Percentiles rank a stretch among this genome's conserved stretches.
Conservation (phyloP, 805 yeast genomes). For the Cyberlindnera sargentensis region DNA sequence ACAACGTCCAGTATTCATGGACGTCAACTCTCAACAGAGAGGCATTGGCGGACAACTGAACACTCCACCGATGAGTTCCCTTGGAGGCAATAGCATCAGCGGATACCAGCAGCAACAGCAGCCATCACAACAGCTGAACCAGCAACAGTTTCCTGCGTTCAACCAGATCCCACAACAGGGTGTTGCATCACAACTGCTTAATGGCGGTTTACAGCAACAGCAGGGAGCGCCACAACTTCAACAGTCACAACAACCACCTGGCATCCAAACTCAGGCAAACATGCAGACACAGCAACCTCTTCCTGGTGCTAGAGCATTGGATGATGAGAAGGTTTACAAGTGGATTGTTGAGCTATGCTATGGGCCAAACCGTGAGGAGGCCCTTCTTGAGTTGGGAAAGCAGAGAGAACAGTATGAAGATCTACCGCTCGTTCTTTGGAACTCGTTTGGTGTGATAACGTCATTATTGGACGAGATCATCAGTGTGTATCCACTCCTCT, state of each 20-base stretch:
- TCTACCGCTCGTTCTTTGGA: slow-evolving; percentile 88
- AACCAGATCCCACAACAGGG: slow-evolving; percentile 9
- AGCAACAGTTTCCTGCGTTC: slow-evolving; percentile 17
- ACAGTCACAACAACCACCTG: slow-evolving; percentile 2
- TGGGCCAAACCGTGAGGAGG: slow-evolving; percentile 90
- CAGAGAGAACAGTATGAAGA: slow-evolving; percentile 94
- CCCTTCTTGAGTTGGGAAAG: slow-evolving; percentile 84
- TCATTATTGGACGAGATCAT: slow-evolving; percentile 83
- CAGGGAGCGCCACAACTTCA: slow-evolving; percentile 11
- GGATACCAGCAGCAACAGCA: slow-evolving; percentile 9
- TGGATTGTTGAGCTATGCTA: slow-evolving; percentile 88
- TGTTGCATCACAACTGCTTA: slow-evolving; percentile 5
- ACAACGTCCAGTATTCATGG: slow-evolving; percentile 19
- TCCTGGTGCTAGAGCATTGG: slow-evolving; percentile 37
- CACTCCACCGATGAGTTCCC: slow-evolving; percentile 1
- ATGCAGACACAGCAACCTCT: slow-evolving; percentile 9
- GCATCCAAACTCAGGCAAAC: slow-evolving; percentile 6
- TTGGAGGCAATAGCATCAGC: slow-evolving; percentile 1
- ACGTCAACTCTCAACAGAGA: slow-evolving; percentile 8
- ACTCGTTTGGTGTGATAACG: slow-evolving; percentile 95
- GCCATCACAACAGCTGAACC: slow-evolving; percentile 1
- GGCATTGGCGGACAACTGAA: slow-evolving; percentile 2
- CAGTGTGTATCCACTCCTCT: slow-evolving; percentile 79
- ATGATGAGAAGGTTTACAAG: slow-evolving; percentile 77
- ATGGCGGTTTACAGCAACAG: slow-evolving; percentile 7